Conservation (phyloP, 2,329 filamentous ascomycete species). For the Fusarium robinianum region DNA sequence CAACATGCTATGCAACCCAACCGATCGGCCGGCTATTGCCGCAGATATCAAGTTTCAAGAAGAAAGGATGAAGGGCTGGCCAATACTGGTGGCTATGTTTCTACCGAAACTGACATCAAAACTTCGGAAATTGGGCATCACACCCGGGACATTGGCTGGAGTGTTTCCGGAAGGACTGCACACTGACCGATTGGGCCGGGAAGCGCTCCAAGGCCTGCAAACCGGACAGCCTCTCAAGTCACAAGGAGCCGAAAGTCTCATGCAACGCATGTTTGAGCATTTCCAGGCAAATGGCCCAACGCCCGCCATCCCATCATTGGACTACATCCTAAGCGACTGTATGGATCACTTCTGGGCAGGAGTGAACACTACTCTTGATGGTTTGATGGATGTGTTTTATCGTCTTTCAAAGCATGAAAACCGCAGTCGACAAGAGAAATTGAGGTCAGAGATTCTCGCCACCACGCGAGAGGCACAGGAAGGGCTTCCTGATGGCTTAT, state of each 20-base stretch:
- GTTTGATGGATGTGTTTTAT: no score
- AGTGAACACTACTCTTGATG: conserved; percentile 5
- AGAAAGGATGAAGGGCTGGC: neutral
- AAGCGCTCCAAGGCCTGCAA: neutral
- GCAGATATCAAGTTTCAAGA: conserved; percentile 2
- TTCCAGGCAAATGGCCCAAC: neutral
- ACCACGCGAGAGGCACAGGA: no score
- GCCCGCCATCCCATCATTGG: conserved; percentile 5
- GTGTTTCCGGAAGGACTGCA: neutral
- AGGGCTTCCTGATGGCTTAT: no score
- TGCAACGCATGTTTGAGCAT: neutral
- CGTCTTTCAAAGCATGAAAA: no score
- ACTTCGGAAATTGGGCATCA: conserved; percentile 1
- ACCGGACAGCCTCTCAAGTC: no score
- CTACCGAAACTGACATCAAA: conserved; percentile 2
- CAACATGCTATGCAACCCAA: neutral
- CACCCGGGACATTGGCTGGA: conserved; percentile 1
- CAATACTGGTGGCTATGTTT: neutral
- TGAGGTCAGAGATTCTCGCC: no score
- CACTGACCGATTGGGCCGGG: neutral
- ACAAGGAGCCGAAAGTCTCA: no score
- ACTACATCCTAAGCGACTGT: conserved; percentile 18
- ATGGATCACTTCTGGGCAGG: conserved; percentile 17
- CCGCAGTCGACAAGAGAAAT: no score
- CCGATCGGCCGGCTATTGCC: neutral